Evolutionary conservation across 2,329 filamentous ascomycete species (phyloP), one percentile per base, ranked within the genome.

Genomic region (Aspergillus candidus): DNA sequence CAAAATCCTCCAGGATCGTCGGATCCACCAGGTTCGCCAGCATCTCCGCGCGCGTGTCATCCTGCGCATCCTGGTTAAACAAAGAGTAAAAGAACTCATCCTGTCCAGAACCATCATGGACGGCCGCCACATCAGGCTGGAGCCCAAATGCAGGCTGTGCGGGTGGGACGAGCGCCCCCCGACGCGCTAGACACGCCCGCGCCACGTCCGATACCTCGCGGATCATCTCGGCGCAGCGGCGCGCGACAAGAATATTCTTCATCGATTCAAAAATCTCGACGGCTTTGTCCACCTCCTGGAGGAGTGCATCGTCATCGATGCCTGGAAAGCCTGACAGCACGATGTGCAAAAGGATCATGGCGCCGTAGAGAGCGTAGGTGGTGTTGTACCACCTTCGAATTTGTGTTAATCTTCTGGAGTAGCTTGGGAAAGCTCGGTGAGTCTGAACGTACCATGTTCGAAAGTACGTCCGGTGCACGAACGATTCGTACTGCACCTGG

Each of bases 281-380:
- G 17, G 51, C 56, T 40, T 62, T 62, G 32, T 61, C 57, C 2
- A 63, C 58, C 27, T 59, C 57, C 2, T 42, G 30, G 6, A 62
- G 36, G n/a, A 61, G 50, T 10, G 57, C 53, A 5, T 54, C 46
- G 17, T 50, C 48, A 31, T 47, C 44, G 10, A 55, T 47, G 2
- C 40, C 40, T 11, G 49, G 51, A 27, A 52, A 47, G 17, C 51
- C 46, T 4, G 51, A 53, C 32, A 62, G 49, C 7, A 62, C 39
- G n/a, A 58, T 45, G 35, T 63, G 54, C 6, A 64, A 56, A 15
- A 63, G 48, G 22, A 64, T 63, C 58, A 63, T 63, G 41, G 53
- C 54, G 5, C 58, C 59, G 42, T 63, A 61, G n/a, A 63, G 47
- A 6, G 59, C 54, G 40, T 63, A 63, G 12, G 61, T 63, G 32